Conservation (phyloP, 805 yeast genomes). For the Monosporozyma servazzii region DNA sequence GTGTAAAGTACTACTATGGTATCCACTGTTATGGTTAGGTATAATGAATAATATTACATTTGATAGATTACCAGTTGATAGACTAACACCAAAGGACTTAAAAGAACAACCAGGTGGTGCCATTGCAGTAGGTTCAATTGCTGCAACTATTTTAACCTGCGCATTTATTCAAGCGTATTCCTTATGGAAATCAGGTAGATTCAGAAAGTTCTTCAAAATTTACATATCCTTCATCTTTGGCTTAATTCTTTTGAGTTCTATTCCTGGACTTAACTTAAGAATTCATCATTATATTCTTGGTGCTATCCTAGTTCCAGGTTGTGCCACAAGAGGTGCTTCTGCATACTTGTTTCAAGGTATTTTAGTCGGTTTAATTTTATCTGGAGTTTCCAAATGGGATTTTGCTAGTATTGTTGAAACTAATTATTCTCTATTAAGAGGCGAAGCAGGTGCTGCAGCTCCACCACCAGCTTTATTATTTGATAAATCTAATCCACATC, state of each 20-base stretch:
- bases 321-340: constrained; percentile 60
- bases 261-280: constrained; percentile 66
- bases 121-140: constrained; percentile 47
- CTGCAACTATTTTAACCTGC: constrained; percentile 40
- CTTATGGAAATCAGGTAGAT: constrained; percentile 70
- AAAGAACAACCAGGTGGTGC: constrained; percentile 71
- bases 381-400: constrained; percentile 91
- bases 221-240: constrained; percentile 41
- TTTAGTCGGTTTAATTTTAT: constrained; percentile 65
- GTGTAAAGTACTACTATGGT: constrained; percentile 45
- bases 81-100: constrained; percentile 65
- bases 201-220: constrained; percentile 46
- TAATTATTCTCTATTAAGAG: constrained; percentile 51
- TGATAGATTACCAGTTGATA: constrained; percentile 80
- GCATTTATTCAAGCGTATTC: constrained; percentile 66
- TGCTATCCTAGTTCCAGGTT: constrained; percentile 70
- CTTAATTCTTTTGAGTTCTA: constrained; percentile 35
- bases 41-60: constrained; percentile 78
- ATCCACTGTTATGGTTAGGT: constrained; percentile 77
- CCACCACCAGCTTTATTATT: constrained; percentile 42
- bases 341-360: constrained; percentile 79
- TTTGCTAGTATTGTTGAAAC: constrained; percentile 85
- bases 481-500: constrained; percentile 11
- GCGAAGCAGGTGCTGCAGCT: constrained; percentile 52
- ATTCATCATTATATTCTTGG: constrained; percentile 80